These are phyloP conservation scores for Phytophthora nicotianae DNA, from an alignment of 352 stramenopile genomes.

Conservation along the genomic window DNA sequence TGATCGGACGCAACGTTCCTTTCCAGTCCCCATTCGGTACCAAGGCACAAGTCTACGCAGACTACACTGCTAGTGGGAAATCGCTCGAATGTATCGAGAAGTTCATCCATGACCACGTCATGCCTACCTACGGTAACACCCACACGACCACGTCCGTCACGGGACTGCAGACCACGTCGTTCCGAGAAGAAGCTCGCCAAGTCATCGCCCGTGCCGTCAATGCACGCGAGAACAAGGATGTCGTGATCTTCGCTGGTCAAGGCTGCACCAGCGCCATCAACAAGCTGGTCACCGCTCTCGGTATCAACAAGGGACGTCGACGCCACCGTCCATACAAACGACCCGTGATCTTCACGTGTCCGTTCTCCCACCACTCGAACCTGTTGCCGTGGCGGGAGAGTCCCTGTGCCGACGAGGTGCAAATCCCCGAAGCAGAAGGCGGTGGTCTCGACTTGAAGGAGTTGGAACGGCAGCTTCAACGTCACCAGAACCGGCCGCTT, in stretches of 20 bases:
- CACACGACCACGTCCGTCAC: conserved; percentile 91
- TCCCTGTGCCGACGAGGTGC: conserved; percentile 74
- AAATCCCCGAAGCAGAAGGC: conserved; percentile 59
- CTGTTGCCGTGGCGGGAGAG: conserved; percentile 97
- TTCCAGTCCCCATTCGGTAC: conserved; percentile 73
- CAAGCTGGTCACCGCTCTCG: conserved; percentile 81
- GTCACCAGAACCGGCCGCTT: conserved; percentile 57
- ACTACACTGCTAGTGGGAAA: conserved; percentile 94
- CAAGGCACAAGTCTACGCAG: conserved; percentile 91
- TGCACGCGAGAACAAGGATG: conserved; percentile 87
- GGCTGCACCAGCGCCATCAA: conserved; percentile 88
- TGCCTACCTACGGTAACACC: conserved; percentile 96
- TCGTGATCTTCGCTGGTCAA: conserved; percentile 94
- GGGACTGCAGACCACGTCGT: conserved; percentile 87
- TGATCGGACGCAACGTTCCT: conserved; percentile 56
- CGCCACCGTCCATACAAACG: conserved; percentile 34
- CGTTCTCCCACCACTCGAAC: conserved; percentile 98
- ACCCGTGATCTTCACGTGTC: conserved; percentile 91
- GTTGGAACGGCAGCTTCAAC: conserved; percentile 53
- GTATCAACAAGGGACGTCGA: conserved; percentile 43
- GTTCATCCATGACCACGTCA: conserved; percentile 87
- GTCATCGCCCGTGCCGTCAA: conserved; percentile 91
- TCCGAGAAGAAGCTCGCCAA: conserved; percentile 93
- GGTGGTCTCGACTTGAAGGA: conserved; percentile 63
- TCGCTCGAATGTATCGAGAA: conserved; percentile 89